These are phyloP conservation scores for Fusarium vanettenii DNA, from an alignment of 2,329 filamentous ascomycete species.

Conservation along the genomic window DNA sequence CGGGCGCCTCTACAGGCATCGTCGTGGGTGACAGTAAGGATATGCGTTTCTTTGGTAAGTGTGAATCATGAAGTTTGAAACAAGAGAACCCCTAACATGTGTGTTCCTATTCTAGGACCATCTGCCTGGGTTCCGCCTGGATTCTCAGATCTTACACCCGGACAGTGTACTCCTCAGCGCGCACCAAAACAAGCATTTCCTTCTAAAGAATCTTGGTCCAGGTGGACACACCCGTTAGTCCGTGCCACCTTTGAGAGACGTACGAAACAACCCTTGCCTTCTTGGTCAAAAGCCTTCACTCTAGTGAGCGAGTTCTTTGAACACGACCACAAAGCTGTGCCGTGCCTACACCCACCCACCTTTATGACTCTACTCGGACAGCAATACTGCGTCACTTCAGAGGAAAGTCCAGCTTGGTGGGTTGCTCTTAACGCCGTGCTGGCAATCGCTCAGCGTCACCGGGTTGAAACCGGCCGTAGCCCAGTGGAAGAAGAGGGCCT, in stretches of 20 bases:
- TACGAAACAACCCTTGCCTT: background rate
- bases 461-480: background rate
- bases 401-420: background rate
- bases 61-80: background rate
- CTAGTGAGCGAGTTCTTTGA: constrained; percentile 4
- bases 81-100: background rate
- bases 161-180: background rate
- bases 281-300: background rate
- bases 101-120: background rate
- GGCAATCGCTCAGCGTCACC: background rate
- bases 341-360: background rate
- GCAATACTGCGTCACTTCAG: background rate
- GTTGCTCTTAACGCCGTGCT: background rate
- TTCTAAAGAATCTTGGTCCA: background rate
- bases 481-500: background rate
- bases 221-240: background rate
- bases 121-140: background rate
- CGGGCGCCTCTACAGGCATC: background rate
- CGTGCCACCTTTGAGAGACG: background rate
- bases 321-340: background rate
- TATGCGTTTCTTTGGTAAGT: background rate
- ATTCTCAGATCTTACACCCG: background rate
- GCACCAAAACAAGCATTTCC: background rate
- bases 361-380: constrained; percentile 1
- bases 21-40: background rate